Evolutionary conservation across 768 basidiomycete genomes (phyloP), one percentile per base, ranked within the genome.

Genomic region (Stropharia rugosoannulata): DNA sequence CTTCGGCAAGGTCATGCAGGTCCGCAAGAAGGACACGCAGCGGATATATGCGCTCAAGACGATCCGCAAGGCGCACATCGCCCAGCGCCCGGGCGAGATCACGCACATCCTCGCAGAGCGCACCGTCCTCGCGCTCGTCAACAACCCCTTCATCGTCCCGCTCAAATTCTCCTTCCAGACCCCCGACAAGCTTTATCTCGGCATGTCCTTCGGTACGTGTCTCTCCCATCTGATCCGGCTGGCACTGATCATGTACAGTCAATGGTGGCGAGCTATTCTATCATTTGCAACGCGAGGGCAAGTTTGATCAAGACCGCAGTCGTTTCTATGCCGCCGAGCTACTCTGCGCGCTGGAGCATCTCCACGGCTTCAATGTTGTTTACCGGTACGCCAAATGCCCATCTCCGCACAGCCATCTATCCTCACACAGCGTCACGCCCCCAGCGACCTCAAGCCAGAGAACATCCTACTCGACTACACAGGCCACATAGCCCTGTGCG

Each of bases 1-100:
- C 57, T 99, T 99, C 64, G 96, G 97, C 13, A 99, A 99, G 73
- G 95, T 96, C 37, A 98, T 98, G 97, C 96, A 99, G 81, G 96
- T 99, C 40, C 89, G 95, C 51, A 99, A 99, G 77, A 95, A 97
- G 75, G 95, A 99, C 73, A 98, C 97, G 1, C 84, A 93, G 62
- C 93, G 97, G 55, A 90, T 99, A 66, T 99, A 99, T 74, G 96
- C 96, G 2, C 79, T 99, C 65, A 98, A 98, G 78, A 98, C 97
- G 3, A 98, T 98, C 64, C 85, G 95, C 51, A 99, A 99, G 72
- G 96, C 96, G 3, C 93, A 97, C 66, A 98, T 98, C 61, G 97
- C 96, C 4, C 91, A 92, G 35, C 84, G 96, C 1, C 92, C 91
- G 0, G 95, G 95, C 39, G 97, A 98, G 75, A 98, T 99, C 64